These are phyloP conservation scores for Monosporozyma servazzii DNA, from an alignment of 805 yeast species.

Conservation along the genomic window DNA sequence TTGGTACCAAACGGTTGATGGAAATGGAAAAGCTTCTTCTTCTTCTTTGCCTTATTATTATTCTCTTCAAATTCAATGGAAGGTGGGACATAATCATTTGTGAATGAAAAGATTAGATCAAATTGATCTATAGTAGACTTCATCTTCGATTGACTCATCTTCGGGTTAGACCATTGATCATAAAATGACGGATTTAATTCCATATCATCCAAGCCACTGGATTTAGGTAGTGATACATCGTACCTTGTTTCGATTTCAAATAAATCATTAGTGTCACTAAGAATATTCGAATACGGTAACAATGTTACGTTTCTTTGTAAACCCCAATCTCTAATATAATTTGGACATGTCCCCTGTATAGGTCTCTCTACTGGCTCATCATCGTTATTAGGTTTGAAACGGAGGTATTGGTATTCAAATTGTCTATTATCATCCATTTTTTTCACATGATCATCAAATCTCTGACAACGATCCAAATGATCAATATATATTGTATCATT, in stretches of 20 bases:
- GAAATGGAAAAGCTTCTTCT: not conserved
- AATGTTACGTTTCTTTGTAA: not conserved
- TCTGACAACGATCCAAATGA: slow-evolving; percentile 12
- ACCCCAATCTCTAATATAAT: not conserved
- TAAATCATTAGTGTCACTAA: slow-evolving; percentile 32
- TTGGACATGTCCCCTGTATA: not conserved
- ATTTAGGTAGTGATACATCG: slow-evolving; percentile 31
- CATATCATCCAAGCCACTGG: slow-evolving; percentile 15
- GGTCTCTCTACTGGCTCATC: not conserved
- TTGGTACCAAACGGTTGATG: not conserved
- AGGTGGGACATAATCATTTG: slow-evolving; percentile 9
- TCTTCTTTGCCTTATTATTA: not conserved
- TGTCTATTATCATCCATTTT: not conserved
- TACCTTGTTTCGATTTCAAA: slow-evolving; percentile 36
- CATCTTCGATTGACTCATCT: slow-evolving; percentile 8
- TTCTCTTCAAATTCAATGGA: not conserved
- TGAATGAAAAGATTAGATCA: slow-evolving; percentile 24
- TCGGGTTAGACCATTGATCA: slow-evolving; percentile 21
- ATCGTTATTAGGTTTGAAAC: not conserved
- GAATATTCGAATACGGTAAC: slow-evolving; percentile 30
- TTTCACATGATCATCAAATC: not conserved
- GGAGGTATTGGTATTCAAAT: not conserved
- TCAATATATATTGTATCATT: slow-evolving; percentile 12
- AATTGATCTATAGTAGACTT: slow-evolving; percentile 21
- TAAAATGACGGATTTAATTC: slow-evolving; percentile 30